phyloP scores from a whole-genome alignment of 208 protist genomes.

The Leptomonas pyrrhocoris region DNA sequence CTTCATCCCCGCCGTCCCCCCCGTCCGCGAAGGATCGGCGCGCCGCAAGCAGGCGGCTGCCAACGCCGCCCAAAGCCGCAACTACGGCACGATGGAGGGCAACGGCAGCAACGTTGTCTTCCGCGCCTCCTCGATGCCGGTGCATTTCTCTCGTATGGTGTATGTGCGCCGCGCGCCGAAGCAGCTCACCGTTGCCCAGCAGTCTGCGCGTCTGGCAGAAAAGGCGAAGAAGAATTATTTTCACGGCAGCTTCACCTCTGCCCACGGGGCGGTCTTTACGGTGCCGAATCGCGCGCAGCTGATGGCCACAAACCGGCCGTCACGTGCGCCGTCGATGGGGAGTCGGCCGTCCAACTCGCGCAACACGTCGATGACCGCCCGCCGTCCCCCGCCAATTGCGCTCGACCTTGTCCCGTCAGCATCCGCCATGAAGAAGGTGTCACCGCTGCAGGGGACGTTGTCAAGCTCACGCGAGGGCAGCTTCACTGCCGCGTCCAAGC shows the following conservation, averaged over 20 bases:
- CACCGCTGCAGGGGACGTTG: neutral
- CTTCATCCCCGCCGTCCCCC: constrained; percentile 3
- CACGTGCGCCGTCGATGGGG: constrained; percentile 32
- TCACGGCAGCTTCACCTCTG: constrained; percentile 81
- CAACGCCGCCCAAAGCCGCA: neutral
- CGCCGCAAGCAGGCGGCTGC: constrained; percentile 12
- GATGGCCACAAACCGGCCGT: constrained; percentile 46
- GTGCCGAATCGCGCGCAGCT: constrained; percentile 66
- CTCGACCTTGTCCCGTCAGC: constrained; percentile 30
- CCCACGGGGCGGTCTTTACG: constrained; percentile 73
- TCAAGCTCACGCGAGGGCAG: constrained; percentile 1
- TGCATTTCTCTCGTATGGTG: constrained; percentile 50
- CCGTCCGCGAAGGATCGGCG: constrained; percentile 18
- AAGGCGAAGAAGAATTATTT: constrained; percentile 75
- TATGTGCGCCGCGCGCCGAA: constrained; percentile 35
- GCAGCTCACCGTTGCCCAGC: constrained; percentile 62
- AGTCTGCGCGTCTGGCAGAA: constrained; percentile 63
- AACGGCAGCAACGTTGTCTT: constrained; percentile 17
- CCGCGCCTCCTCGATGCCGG: constrained; percentile 66
- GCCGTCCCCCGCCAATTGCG: constrained; percentile 21
- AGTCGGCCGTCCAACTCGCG: constrained; percentile 14
- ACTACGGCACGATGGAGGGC: constrained; percentile 41
- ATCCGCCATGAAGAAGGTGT: constrained; percentile 55
- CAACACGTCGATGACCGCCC: constrained; percentile 21
- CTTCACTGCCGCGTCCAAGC: neutral